These are phyloP conservation scores for Puccinellia tenuiflora DNA, from an alignment of 176 grass and related monocot species.

Conservation along the genomic window DNA sequence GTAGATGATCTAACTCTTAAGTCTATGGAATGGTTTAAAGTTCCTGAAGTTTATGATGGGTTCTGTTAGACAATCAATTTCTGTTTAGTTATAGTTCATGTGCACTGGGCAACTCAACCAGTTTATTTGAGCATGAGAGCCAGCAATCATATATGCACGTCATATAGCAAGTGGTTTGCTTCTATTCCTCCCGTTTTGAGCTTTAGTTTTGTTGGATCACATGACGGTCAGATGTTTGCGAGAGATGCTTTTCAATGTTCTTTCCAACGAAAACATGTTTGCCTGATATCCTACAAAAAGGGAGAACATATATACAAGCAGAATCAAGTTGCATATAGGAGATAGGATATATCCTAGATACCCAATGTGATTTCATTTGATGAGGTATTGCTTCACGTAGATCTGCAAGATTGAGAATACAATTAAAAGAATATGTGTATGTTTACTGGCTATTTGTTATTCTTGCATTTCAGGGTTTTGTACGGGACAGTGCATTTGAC, in stretches of 20 bases:
- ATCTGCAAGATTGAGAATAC: conserved; percentile 9
- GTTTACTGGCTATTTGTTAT: conserved; percentile 9
- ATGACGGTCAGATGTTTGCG: not conserved
- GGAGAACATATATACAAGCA: not conserved
- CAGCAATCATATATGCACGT: not conserved
- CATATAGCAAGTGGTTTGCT: not conserved
- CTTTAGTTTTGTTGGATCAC: conserved; percentile 1
- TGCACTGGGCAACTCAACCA: not conserved
- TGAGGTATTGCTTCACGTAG: not conserved
- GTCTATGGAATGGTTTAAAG: conserved; percentile 16
- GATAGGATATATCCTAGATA: not conserved
- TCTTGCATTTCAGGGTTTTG: conserved; percentile 51
- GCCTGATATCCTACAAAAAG: not conserved
- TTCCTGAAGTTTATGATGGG: conserved; percentile 9
- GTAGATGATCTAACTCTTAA: conserved; percentile 33
- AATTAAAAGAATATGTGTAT: not conserved
- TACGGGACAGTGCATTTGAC: conserved; percentile 81
- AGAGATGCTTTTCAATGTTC: conserved; percentile 6
- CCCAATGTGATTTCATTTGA: not conserved
- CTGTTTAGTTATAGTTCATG: conserved; percentile 1
- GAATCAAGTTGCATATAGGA: not conserved
- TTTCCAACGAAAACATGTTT: not conserved
- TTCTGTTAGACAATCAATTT: not conserved
- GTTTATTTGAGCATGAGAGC: conserved; percentile 1
- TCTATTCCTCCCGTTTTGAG: not conserved